Evolutionary conservation across 2,329 filamentous ascomycete species (phyloP), one percentile per base, ranked within the genome.

Genomic region (Trichoderma lentiforme): DNA sequence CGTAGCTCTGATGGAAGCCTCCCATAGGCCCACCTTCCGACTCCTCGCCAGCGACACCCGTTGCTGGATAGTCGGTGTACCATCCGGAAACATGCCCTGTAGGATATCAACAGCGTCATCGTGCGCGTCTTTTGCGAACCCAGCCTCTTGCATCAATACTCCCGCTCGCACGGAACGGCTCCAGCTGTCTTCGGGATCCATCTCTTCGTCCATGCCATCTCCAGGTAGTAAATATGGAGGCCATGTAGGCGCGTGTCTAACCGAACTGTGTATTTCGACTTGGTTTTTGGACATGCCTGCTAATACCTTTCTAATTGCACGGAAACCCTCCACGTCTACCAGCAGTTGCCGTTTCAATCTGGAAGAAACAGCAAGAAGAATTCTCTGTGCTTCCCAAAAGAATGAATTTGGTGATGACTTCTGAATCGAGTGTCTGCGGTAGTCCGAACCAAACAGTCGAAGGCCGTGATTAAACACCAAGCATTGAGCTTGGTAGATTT

Each of bases 191-290:
- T 87, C 83, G 1, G 81, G 81, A 6, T 83, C 82, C 65, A 84
- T 82, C 65, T 81, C 82, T 74, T 89, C 89, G 76, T 91, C 89
- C 73, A 88, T 86, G 1, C 89, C 89, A 75, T 91, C 87, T 71
- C 86, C 84, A 12, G 86, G 83, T 47, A 84, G 82, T 70, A 88
- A 81, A 79, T 89, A 91, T 0, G 89, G 89, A 11, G 89, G 89
- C 89, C 89, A 91, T 2, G 83, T 84, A 64, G 84, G 82, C 2
- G 82, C 81, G 70, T 88, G 84, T 32, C 87, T 84, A 24, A 79
- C 74, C 2, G 86, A 83, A 36, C 84, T 85, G 39, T 83, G 84
- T 15, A 78, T 80, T 78, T 91, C 89, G 6, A 79, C 80, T 7
- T 80, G 76, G 9, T 85, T 86, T 76, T 89, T 91, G 57, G 83